A percentile compares a stretch with the other conserved stretches of the same genome.
These are phyloP conservation scores for Boletus bicolor DNA, from an alignment of 768 basidiomycete genomes.

Conservation along the genomic window DNA sequence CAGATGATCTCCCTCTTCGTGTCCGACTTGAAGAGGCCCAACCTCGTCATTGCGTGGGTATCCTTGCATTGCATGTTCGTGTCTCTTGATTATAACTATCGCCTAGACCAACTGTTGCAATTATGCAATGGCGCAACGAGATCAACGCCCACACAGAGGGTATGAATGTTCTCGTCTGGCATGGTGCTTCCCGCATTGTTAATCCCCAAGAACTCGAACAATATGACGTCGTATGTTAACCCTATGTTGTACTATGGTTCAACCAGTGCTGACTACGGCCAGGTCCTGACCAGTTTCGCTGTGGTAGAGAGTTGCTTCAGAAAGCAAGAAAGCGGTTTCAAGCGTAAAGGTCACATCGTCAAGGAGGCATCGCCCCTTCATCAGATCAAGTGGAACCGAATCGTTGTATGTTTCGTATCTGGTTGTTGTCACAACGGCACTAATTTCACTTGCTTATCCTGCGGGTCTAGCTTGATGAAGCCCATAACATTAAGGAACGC, in stretches of 20 bases:
- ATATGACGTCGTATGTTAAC: slow-evolving; percentile 73
- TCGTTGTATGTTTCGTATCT: slow-evolving; percentile 50
- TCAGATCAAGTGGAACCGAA: slow-evolving; percentile 77
- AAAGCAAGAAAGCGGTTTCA: slow-evolving; percentile 90
- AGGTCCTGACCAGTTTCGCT: slow-evolving; percentile 85
- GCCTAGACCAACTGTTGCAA: slow-evolving; percentile 47
- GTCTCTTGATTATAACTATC: background rate
- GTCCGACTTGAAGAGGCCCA: slow-evolving; percentile 73
- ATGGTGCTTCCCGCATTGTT: slow-evolving; percentile 72
- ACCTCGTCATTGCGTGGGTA: slow-evolving; percentile 89
- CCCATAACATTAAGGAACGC: slow-evolving; percentile 97
- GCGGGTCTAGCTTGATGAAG: slow-evolving; percentile 77
- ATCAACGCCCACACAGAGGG: slow-evolving; percentile 82
- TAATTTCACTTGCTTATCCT: background rate
- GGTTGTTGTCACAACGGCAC: background rate
- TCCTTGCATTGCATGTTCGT: background rate
- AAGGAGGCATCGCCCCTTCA: slow-evolving; percentile 90
- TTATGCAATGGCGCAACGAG: slow-evolving; percentile 91
- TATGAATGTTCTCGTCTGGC: slow-evolving; percentile 89
- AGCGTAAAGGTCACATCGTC: slow-evolving; percentile 75
- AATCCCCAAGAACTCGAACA: slow-evolving; percentile 68
- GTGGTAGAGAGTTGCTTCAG: slow-evolving; percentile 90
- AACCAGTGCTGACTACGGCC: slow-evolving; percentile 6
- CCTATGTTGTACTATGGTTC: background rate
- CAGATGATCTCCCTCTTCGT: slow-evolving; percentile 92